phyloP scores from a whole-genome alignment of 1,284 basidiomycete species.

The Cryptococcus neoformans region DNA sequence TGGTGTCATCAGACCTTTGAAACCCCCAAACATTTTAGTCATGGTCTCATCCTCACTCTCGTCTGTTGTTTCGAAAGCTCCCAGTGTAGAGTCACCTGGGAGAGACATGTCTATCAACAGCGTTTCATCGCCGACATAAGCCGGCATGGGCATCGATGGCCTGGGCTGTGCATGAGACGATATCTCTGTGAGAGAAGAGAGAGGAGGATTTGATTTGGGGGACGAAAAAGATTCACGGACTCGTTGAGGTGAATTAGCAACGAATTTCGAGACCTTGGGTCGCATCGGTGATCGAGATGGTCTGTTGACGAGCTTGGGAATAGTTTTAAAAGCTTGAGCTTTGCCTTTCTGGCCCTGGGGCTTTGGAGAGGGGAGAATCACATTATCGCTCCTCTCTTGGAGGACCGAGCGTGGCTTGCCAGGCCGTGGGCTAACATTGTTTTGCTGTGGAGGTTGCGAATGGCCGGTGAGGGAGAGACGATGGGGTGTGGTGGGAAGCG shows the following conservation, averaged over 20 bases:
- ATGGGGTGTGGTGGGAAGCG: constrained; percentile 14
- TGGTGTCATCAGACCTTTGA: constrained; percentile 30
- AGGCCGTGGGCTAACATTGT: neutral
- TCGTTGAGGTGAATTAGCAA: constrained; percentile 11
- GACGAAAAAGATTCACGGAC: constrained; percentile 10
- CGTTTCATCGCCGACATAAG: constrained; percentile 16
- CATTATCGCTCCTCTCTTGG: constrained; percentile 18
- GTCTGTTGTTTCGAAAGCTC: constrained; percentile 9
- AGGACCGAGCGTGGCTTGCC: constrained; percentile 10
- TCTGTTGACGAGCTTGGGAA: neutral
- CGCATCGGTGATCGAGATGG: neutral
- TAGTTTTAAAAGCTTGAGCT: neutral
- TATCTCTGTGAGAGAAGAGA: neutral
- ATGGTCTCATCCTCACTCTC: constrained; percentile 15
- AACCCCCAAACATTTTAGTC: constrained; percentile 1
- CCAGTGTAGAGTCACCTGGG: constrained; percentile 9
- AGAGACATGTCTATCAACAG: constrained; percentile 17
- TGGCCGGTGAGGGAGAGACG: constrained; percentile 11
- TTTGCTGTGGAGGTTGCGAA: neutral
- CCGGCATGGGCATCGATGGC: constrained; percentile 4
- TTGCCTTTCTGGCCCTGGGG: neutral
- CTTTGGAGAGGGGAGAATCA: neutral
- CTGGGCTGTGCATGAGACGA: constrained; percentile 7
- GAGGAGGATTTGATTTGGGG: constrained; percentile 6
- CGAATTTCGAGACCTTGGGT: constrained; percentile 5